Percentiles rank a stretch among this genome's conserved stretches.
Conservation (phyloP, 2,329 filamentous ascomycete species). For the Apiospora marii region DNA sequence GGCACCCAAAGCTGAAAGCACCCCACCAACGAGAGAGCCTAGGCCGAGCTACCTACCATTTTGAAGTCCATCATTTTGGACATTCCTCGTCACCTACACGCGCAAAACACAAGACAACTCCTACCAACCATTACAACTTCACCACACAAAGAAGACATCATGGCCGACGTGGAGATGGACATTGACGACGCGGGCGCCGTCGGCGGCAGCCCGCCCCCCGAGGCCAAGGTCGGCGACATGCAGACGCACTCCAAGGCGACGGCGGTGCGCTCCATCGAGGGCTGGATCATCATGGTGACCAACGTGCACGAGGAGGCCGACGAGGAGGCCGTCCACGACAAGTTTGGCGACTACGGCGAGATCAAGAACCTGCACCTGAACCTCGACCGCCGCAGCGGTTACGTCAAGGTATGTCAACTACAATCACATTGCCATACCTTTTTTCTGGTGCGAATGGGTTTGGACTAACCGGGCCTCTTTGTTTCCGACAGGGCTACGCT, state of each 20-base stretch:
- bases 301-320: slow-evolving; percentile 89
- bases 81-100: neutral
- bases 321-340: slow-evolving; percentile 82
- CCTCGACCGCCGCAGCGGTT: slow-evolving; percentile 81
- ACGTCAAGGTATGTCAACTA: slow-evolving; percentile 73
- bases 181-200: slow-evolving; percentile 55
- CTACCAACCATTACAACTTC: neutral
- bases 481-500: slow-evolving; percentile 72
- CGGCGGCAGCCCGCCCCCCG: slow-evolving; percentile 40
- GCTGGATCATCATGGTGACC: slow-evolving; percentile 87
- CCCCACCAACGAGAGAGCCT: slow-evolving; percentile 7
- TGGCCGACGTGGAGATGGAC: slow-evolving; percentile 68
- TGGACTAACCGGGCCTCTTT: neutral
- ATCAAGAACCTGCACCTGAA: slow-evolving; percentile 89
- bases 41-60: neutral
- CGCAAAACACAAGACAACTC: neutral
- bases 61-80: neutral
- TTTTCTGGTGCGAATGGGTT: neutral
- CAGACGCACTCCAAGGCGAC: slow-evolving; percentile 77
- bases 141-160: slow-evolving; percentile 36
- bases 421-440: too few relatives aligned
- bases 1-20: slow-evolving; percentile 5
- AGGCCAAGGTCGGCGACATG: slow-evolving; percentile 68
- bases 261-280: slow-evolving; percentile 86
- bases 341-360: slow-evolving; percentile 84